phyloP scores from a whole-genome alignment of 768 basidiomycete genomes.

The Suillus ampliporus region DNA sequence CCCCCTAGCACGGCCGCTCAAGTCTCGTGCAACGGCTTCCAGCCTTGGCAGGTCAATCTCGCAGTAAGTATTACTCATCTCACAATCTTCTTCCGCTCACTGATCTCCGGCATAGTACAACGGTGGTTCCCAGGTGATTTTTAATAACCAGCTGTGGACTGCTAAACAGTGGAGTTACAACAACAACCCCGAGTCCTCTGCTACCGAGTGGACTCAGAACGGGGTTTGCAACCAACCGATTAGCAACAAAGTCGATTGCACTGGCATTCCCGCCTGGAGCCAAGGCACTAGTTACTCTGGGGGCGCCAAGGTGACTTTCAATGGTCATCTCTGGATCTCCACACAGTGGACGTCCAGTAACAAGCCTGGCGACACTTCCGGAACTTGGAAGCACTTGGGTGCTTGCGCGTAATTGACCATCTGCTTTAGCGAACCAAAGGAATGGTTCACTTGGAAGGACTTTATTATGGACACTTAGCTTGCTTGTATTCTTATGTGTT shows the following conservation, averaged over 20 bases:
- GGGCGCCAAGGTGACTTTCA: conserved; percentile 22
- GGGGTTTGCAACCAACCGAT: conserved; percentile 26
- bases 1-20: neutral
- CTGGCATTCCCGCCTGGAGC: conserved; percentile 24
- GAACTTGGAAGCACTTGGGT: conserved; percentile 28
- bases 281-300: conserved; percentile 15
- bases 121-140: conserved; percentile 29
- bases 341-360: conserved; percentile 29
- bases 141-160: conserved; percentile 22
- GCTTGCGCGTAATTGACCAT: conserved; percentile 24
- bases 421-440: too few relatives aligned
- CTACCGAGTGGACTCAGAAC: conserved; percentile 24
- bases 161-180: conserved; percentile 34
- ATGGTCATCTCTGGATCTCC: conserved; percentile 25
- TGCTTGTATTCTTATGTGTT: neutral
- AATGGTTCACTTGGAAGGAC: neutral
- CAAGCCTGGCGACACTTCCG: conserved; percentile 28
- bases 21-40: neutral
- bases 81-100: neutral
- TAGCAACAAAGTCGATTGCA: conserved; percentile 27
- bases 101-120: conserved; percentile 22
- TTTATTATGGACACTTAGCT: neutral
- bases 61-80: conserved; percentile 16
- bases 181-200: conserved; percentile 19
- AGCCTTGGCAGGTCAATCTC: conserved; percentile 27